Evolutionary conservation across 192 early-diverging fungal species (phyloP).

Genomic region (Jimgerdemannia flammicorona): DNA sequence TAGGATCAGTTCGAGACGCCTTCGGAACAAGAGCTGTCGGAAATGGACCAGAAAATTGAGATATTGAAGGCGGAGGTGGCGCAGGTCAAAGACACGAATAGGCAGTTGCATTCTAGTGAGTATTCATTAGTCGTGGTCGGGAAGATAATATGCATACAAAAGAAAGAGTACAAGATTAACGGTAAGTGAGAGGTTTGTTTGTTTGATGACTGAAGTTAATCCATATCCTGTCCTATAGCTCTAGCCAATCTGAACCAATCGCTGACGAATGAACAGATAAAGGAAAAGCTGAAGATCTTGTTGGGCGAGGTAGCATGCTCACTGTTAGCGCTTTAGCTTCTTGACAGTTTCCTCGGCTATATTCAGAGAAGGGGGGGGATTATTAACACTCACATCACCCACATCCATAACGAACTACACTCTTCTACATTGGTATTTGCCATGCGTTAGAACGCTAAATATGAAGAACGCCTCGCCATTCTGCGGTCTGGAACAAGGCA

Average conservation of each 20-base stretch:
- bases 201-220: too few species aligned
- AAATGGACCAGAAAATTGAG: constrained; percentile 52
- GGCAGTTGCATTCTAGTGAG: constrained; percentile 38
- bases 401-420: too few species aligned
- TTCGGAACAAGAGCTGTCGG: constrained; percentile 34
- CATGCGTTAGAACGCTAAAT: constrained; percentile 34
- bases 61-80: constrained; percentile 46
- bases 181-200: too few species aligned
- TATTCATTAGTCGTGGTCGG: not conserved
- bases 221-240: constrained; percentile 6
- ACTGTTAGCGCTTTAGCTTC: not conserved
- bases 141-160: not conserved
- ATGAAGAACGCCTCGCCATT: constrained; percentile 22
- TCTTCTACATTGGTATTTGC: not conserved
- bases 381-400: too few species aligned
- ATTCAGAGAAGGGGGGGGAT: not conserved
- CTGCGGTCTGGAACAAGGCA: constrained; percentile 29
- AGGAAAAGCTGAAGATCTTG: constrained; percentile 6
- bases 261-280: constrained; percentile 36
- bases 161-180: too few species aligned
- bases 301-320: not conserved
- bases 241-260: constrained; percentile 27
- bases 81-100: constrained; percentile 51
- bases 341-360: not conserved
- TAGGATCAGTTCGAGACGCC: constrained; percentile 39